Evolutionary conservation across 140 eudicot species (phyloP).

Genomic region (Ambrosia hybrid): DNA sequence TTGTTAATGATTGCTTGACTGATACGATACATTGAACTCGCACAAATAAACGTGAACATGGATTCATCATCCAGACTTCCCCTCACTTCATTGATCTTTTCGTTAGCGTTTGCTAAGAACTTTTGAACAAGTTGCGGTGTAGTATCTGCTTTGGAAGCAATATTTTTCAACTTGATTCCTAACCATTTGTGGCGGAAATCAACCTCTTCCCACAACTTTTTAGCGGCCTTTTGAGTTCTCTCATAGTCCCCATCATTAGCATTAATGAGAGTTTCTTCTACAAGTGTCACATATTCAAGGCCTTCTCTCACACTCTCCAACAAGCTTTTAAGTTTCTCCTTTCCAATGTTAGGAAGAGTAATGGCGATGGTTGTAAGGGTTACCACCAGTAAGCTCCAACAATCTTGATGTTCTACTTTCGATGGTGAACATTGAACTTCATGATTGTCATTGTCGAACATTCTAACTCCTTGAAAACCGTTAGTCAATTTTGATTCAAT

Average conservation of each 20-base stretch:
- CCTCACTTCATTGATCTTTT: background rate
- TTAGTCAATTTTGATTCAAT: too few species aligned
- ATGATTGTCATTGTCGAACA: background rate
- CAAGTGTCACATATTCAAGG: background rate
- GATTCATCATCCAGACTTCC: background rate
- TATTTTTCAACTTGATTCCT: background rate
- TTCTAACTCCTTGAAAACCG: background rate
- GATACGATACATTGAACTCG: constrained; percentile 1
- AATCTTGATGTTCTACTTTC: background rate
- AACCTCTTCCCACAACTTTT: background rate
- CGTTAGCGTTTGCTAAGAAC: background rate
- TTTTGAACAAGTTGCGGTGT: background rate
- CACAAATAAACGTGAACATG: background rate
- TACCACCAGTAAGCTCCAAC: background rate
- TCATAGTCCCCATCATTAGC: background rate
- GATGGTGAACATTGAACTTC: too few species aligned
- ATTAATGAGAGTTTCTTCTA: background rate
- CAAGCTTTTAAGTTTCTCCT: background rate
- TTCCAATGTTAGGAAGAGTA: background rate
- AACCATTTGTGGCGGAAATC: background rate
- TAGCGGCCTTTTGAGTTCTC: background rate
- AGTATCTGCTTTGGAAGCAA: background rate
- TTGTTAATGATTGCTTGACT: background rate
- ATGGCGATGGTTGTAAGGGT: background rate
- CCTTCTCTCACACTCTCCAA: background rate